These are phyloP conservation scores for Penicillium herquei DNA, from an alignment of 495 filamentous ascomycete species.

Conservation along the genomic window DNA sequence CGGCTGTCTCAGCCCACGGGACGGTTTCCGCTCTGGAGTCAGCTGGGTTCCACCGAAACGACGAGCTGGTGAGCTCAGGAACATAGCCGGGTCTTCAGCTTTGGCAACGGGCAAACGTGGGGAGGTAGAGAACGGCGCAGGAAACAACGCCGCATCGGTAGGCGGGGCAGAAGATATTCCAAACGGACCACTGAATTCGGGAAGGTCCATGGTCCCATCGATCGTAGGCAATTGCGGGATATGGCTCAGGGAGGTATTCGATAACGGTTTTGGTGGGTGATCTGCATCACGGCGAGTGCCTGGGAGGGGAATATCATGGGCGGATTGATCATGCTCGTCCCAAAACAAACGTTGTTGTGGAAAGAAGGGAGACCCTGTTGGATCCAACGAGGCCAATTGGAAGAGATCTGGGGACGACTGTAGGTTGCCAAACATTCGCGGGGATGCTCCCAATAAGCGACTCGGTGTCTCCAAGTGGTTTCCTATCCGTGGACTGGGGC, in stretches of 20 bases:
- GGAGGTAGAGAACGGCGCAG: constrained; percentile 48
- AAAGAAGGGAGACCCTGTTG: constrained; percentile 65
- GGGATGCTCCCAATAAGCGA: constrained; percentile 42
- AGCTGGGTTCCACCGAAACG: constrained; percentile 45
- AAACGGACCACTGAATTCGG: constrained; percentile 36
- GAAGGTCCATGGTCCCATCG: constrained; percentile 38
- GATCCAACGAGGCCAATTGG: constrained; percentile 66
- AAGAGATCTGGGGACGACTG: constrained; percentile 68
- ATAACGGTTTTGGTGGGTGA: constrained; percentile 8
- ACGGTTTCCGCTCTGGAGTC: constrained; percentile 29
- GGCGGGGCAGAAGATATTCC: constrained; percentile 31
- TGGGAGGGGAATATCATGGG: constrained; percentile 21
- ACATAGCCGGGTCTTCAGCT: constrained; percentile 54
- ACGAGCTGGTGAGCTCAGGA: constrained; percentile 53
- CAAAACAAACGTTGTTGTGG: constrained; percentile 69
- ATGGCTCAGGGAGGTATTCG: constrained; percentile 14
- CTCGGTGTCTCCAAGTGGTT: constrained; percentile 43
- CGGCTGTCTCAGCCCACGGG: constrained; percentile 43
- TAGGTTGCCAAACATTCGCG: constrained; percentile 50
- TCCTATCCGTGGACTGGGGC: constrained; percentile 22
- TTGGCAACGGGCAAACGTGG: constrained; percentile 40
- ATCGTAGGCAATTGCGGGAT: constrained; percentile 44
- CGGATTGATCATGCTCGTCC: constrained; percentile 53
- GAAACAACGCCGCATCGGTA: constrained; percentile 43
- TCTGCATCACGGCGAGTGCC: not conserved